Evolutionary conservation across 2,329 filamentous ascomycete genomes (phyloP).

Genomic region (Fusarium annulatum): DNA sequence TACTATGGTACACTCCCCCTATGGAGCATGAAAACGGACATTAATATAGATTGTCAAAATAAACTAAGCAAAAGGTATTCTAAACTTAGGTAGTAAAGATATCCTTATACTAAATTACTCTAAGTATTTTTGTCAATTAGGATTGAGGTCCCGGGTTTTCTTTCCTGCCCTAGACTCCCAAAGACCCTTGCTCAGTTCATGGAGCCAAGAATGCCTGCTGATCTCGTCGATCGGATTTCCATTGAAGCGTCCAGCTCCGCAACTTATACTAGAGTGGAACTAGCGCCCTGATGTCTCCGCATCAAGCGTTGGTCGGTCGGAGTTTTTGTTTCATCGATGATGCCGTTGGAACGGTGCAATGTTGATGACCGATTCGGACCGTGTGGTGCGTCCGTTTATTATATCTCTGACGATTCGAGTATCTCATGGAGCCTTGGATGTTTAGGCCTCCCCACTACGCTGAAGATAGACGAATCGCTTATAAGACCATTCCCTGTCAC

Average conservation of each 20-base stretch:
- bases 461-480: conserved; percentile 40
- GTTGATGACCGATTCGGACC: conserved; percentile 29
- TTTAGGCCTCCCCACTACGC: conserved; percentile 26
- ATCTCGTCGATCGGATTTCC: not conserved
- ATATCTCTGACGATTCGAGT: conserved; percentile 36
- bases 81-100: no score
- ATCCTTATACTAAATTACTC: no score
- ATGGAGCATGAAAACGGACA: no score
- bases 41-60: no score
- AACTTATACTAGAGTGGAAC: conserved; percentile 28
- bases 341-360: conserved; percentile 39
- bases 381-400: conserved; percentile 10
- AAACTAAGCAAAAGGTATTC: no score
- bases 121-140: no score
- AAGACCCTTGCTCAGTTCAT: not conserved
- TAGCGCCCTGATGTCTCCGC: conserved; percentile 14
- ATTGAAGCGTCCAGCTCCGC: conserved; percentile 12
- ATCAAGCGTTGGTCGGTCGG: conserved; percentile 16
- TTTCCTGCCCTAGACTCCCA: not conserved
- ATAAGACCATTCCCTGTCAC: conserved; percentile 31
- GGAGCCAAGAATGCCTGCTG: not conserved
- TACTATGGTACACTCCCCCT: not conserved
- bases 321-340: conserved; percentile 25
- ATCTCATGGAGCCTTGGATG: not conserved
- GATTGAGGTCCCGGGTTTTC: no score